phyloP scores from a whole-genome alignment of 495 filamentous ascomycete species.

The Mytilinidion resinicola region DNA sequence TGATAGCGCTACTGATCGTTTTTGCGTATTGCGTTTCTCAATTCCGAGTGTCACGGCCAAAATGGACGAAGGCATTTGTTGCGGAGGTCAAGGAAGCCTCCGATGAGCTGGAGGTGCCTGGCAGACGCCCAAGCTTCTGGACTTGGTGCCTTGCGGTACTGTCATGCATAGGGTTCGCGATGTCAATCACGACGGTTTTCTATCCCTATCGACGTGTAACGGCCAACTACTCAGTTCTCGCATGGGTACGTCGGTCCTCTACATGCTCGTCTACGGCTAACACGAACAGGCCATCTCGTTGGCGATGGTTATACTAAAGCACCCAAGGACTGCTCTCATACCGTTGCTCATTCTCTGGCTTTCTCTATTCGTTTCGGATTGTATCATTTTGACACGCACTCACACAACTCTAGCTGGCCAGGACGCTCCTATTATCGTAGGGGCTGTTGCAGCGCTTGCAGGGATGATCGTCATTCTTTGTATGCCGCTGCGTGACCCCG shows the following conservation, averaged over 20 bases:
- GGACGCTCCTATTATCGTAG: slow-evolving; percentile 39
- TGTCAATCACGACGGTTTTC: slow-evolving; percentile 40
- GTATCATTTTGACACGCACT: slow-evolving; percentile 37
- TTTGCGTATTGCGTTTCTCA: slow-evolving; percentile 35
- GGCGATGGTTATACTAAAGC: slow-evolving; percentile 43
- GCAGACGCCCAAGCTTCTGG: slow-evolving; percentile 28
- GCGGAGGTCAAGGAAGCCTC: slow-evolving; percentile 36
- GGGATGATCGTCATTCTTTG: slow-evolving; percentile 50
- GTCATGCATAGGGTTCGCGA: slow-evolving; percentile 37
- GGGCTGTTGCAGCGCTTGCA: slow-evolving; percentile 36
- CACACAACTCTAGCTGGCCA: slow-evolving; percentile 26
- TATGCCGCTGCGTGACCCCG: slow-evolving; percentile 66
- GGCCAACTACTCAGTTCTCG: slow-evolving; percentile 34
- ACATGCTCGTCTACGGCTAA: slow-evolving; percentile 5
- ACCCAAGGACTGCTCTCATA: slow-evolving; percentile 43
- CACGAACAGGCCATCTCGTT: slow-evolving; percentile 39
- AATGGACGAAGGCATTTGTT: slow-evolving; percentile 48
- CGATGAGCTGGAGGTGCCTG: slow-evolving; percentile 31
- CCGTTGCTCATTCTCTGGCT: slow-evolving; percentile 36
- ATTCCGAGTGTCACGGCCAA: slow-evolving; percentile 34
- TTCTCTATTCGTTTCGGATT: slow-evolving; percentile 32
- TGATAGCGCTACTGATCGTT: slow-evolving; percentile 38
- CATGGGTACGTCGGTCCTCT: slow-evolving; percentile 43
- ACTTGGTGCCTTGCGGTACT: slow-evolving; percentile 40
- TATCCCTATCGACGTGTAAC: slow-evolving; percentile 27